phyloP scores from a whole-genome alignment of 768 basidiomycete genomes.

The Lanmaoa pseudosensibilis region DNA sequence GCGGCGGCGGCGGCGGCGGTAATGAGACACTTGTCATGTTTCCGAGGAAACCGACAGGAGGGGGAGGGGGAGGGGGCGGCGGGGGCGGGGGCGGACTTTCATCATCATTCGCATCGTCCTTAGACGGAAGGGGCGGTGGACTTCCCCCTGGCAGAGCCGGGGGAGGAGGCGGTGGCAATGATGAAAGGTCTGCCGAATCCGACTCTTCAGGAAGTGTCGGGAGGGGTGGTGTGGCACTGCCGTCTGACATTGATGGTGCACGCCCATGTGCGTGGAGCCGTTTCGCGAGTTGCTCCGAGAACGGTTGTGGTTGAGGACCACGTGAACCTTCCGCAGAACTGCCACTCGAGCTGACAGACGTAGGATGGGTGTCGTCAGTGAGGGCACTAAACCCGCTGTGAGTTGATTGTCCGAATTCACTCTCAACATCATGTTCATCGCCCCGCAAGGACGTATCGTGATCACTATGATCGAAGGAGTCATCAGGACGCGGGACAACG shows the following conservation, averaged over 20 bases:
- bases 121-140: constrained; percentile 16
- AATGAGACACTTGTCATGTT: constrained; percentile 24
- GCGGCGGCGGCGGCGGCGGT: constrained; percentile 38
- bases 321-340: constrained; percentile 39
- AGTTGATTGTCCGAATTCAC: constrained; percentile 56
- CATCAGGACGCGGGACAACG: constrained; percentile 45
- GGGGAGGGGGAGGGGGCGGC: constrained; percentile 33
- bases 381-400: constrained; percentile 26
- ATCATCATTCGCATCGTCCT: constrained; percentile 12
- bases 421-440: constrained; percentile 53
- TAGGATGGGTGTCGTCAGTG: constrained; percentile 56
- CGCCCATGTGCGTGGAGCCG: constrained; percentile 55
- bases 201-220: constrained; percentile 44
- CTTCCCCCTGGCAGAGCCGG: constrained; percentile 7
- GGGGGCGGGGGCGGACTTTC: constrained; percentile 30
- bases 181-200: constrained; percentile 24
- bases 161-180: constrained; percentile 23
- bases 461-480: constrained; percentile 43
- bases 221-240: constrained; percentile 36
- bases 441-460: constrained; percentile 45
- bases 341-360: constrained; percentile 51
- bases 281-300: constrained; percentile 63
- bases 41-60: constrained; percentile 35
- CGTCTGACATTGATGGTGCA: constrained; percentile 38
- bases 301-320: constrained; percentile 42